phyloP scores from a whole-genome alignment of 441 rosid species.

The Pelargonium myrrhifolium region DNA sequence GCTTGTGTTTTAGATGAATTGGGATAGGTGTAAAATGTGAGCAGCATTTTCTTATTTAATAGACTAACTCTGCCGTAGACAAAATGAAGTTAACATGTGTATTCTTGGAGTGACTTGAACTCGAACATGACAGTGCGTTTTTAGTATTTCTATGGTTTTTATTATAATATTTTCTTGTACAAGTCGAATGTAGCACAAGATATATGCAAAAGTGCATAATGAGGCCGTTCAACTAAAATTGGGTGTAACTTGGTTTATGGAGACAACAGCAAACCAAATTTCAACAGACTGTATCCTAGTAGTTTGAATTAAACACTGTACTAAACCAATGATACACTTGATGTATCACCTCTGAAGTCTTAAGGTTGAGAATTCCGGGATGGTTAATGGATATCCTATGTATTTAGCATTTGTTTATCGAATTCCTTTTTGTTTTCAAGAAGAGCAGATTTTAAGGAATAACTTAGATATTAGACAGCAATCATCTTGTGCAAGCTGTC shows the following conservation, averaged over 20 bases:
- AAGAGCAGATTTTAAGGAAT: neutral
- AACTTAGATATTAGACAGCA: neutral
- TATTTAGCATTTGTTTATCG: neutral
- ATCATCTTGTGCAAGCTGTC: neutral
- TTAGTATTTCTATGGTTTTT: neutral
- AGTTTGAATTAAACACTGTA: no score
- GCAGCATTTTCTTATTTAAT: no score
- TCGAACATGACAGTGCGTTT: neutral
- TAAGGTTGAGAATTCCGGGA: neutral
- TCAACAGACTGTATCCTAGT: no score
- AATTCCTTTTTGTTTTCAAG: neutral
- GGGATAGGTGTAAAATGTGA: neutral
- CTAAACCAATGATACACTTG: neutral
- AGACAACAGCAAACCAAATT: no score
- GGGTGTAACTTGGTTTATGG: no score
- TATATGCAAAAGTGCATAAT: no score
- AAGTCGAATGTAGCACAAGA: neutral
- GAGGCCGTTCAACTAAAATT: no score
- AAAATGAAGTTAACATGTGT: neutral
- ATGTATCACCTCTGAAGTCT: neutral
- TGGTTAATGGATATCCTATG: neutral
- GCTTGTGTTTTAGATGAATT: neutral
- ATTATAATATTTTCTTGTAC: neutral
- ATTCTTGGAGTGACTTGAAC: neutral
- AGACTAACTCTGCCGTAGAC: no score